Evolutionary conservation across 2,329 filamentous ascomycete genomes (phyloP), one percentile per base, ranked within the genome.

Genomic region (Fusarium stilboides): DNA sequence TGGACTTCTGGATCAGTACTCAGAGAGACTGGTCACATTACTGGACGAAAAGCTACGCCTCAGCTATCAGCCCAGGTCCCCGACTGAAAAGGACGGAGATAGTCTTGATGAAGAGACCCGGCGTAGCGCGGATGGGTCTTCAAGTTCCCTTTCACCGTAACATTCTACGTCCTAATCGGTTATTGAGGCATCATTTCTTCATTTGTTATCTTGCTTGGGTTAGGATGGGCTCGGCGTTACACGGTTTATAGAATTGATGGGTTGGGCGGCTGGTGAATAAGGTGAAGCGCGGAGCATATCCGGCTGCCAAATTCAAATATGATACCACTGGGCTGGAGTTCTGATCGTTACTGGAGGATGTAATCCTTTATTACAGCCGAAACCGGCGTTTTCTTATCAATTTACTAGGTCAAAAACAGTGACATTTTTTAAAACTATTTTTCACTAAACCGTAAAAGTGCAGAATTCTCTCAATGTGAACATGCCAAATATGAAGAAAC

Each of bases 1-100:
- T 40, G 90, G 89, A 50, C 80, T 94, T 44, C 81, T 94, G 9
- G 92, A 94, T 70, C 88, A 93, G 78, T 94, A 94, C 74, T 92
- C 91, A 3, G 91, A 93, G 74, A 85, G 89, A 62, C 81, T 94
- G 47, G 88, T 93, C 8, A 88, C 84, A 45, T 84, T 94, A 78
- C 83, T 94, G 44, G 91, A 94, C 68, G 89, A 93, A 77, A 92
- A 91, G 77, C 84, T 94, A 51, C 81, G 85, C 46, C 78, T 89
- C 34, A 83, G 76, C 12, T 80, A 77, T 72, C 76, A 80, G 34
- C 73, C 76, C 36, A 75, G 73, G 57, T 74, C 78, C 60, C 60
- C 61, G 20, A 50, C 52, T 26, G 68, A 69, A 37, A 69, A 73
- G 55, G 77, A 77, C 22, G 70, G 70, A 17, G 76, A 77, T 6